Evolutionary conservation across 345 rosid species (phyloP), one percentile per base, ranked within the genome.

Genomic region (Atalantia buxifolia): DNA sequence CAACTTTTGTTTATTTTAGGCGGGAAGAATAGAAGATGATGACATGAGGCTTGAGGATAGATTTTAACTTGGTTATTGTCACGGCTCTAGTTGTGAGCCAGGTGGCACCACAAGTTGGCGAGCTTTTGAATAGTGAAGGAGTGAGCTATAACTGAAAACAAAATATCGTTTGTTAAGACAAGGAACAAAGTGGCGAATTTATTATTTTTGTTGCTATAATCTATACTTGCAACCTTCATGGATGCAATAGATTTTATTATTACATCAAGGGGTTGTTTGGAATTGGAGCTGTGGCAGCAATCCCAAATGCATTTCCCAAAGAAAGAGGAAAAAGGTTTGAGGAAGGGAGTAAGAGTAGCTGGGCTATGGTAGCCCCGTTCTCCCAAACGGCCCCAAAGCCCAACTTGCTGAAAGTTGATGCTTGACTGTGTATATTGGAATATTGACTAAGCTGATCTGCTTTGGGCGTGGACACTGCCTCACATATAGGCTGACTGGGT

Each of bases 31-130:
- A 75, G 95, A 94, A 81, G 94, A 92, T 61, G 79, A 84, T 27
- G 98, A 92, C 88, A 96, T 9, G 45, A 40, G 45, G 12, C 2
- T 9, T 96, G 97, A 86, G 90, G 65, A 86, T 95, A 69, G 92
- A 97, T 22, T 96, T 94, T 77, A 94, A 96, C 84, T 80, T 91
- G 92, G 99, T 98, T 30, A 89, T 94, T 40, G 98, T 97, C 70
- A 90, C 94, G 98, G 98, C 92, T 31, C 73, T 96, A 38, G 88
- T 90, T 16, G 87, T 89, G 74, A 89, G 83, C 63, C 80, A 86
- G 61, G 98, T 76, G 42, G 92, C 93, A 6, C 86, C 87, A 77
- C 89, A 63, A 60, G 84, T 95, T 22, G 99, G 98, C 12, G 95
- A 93, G 84, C 95, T 93, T 71, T 81, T 86, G 5, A 70, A 28